Evolutionary conservation across 306 rosid genomes (phyloP).

Genomic region (Casuarina equisetifolia): DNA sequence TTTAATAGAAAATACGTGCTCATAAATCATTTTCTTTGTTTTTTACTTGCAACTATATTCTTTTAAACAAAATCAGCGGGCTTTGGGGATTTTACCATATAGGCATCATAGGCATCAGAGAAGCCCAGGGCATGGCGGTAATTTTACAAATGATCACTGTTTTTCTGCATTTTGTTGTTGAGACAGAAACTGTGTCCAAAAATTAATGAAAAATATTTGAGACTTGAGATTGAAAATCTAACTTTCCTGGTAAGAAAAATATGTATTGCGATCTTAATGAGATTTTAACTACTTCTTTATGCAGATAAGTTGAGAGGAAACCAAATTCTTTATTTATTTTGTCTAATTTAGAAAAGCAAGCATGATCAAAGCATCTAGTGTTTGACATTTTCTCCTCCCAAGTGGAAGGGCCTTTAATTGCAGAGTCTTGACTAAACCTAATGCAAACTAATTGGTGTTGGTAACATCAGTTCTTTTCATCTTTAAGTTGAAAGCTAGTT

Average conservation of each 20-base stretch:
- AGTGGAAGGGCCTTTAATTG: not conserved
- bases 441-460: not conserved
- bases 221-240: not conserved
- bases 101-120: not conserved
- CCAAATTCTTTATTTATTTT: not conserved
- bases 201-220: not conserved
- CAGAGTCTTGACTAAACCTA: not conserved
- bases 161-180: not conserved
- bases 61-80: not conserved
- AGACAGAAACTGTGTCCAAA: not conserved
- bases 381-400: not conserved
- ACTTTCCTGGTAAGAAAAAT: not conserved
- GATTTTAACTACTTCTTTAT: not conserved
- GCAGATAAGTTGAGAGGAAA: not conserved
- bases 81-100: not conserved
- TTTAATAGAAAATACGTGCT: not conserved
- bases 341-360: not conserved
- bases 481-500: not conserved
- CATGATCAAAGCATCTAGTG: not conserved
- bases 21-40: not conserved
- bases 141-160: not conserved
- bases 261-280: not conserved
- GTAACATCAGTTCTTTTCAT: not conserved
- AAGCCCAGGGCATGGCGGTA: not conserved
- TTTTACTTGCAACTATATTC: not conserved